Evolutionary conservation across 2,329 filamentous ascomycete species (phyloP), one percentile per base, ranked within the genome.

Genomic region (Diaporthe humulicola): DNA sequence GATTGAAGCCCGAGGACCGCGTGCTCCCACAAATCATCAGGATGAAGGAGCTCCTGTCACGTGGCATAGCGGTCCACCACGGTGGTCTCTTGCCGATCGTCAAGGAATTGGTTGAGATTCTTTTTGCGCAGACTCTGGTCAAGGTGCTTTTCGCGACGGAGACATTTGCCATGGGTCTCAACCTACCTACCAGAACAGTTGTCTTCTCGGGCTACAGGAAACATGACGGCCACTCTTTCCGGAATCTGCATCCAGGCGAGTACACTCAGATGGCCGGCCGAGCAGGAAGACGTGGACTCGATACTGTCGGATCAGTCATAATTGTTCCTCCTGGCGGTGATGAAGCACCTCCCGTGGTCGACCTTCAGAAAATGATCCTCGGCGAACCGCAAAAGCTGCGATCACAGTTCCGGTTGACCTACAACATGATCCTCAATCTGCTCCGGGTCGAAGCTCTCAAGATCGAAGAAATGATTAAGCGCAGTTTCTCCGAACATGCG

Each of bases 391-490:
- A 95, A 36, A 98, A 98, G 85, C 89, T 99, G 66, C 92, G 95
- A 61, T 98, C 96, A 9, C 97, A 99, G 81, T 99, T 99, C 88
- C 92, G 97, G 76, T 88, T 99, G 64, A 99, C 97, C 0, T 99
- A 99, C 87, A 99, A 98, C 85, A 99, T 99, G 97, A 99, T 99
- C 76, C 87, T 99, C 40, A 99, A 98, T 81, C 88, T 99, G 42
- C 88, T 99, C 66, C 93, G 97, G 48, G 97, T 99, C 2, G 97
- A 99, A 83, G 97, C 97, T 3, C 86, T 99, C 78, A 98, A 98
- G 86, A 98, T 99, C 79, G 97, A 99, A 83, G 97, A 99, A 85
- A 99, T 99, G 97, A 99, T 99, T 87, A 99, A 99, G 89, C 93
- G 97, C 78, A 98, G 96, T 83, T 99, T 99, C 87, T 98, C 96